phyloP scores from a whole-genome alignment of 108 stramenopile genomes.

The Nannochloropsis salina region DNA sequence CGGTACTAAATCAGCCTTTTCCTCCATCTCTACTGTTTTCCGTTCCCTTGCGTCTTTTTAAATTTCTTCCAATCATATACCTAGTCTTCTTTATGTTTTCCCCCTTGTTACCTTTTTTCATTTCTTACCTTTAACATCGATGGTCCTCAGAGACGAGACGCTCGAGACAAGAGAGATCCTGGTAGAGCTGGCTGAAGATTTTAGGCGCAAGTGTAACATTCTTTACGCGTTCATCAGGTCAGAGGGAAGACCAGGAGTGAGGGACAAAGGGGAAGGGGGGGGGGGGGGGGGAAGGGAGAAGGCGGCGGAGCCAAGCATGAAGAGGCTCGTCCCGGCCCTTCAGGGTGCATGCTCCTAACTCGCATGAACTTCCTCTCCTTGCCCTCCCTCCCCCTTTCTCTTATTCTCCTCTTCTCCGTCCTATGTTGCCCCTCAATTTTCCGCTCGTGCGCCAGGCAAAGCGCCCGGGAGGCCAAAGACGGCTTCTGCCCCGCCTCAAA shows the following conservation, averaged over 20 bases:
- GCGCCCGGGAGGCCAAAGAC: not conserved
- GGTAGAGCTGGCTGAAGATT: not conserved
- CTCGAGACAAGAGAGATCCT: not conserved
- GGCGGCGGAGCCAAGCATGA: not conserved
- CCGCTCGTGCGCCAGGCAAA: not conserved
- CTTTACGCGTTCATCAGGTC: not conserved
- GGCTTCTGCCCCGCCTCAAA: not conserved
- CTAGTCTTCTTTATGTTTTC: not conserved
- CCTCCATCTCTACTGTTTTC: not conserved
- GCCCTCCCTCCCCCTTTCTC: not conserved
- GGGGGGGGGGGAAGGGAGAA: not conserved
- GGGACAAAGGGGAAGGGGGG: not conserved
- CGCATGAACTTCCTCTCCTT: not conserved
- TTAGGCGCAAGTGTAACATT: not conserved
- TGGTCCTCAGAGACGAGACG: not conserved
- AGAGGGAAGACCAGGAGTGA: too few relatives aligned
- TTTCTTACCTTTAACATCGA: not conserved
- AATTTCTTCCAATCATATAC: not conserved
- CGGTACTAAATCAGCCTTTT: not conserved
- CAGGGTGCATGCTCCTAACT: too few relatives aligned
- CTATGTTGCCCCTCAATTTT: too few relatives aligned
- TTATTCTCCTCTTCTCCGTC: not conserved
- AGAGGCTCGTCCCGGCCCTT: not conserved
- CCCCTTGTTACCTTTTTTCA: not conserved
- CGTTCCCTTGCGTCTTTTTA: not conserved